Conservation (phyloP, 192 early-diverging fungal genomes). For the Allomyces macrogynus region DNA sequence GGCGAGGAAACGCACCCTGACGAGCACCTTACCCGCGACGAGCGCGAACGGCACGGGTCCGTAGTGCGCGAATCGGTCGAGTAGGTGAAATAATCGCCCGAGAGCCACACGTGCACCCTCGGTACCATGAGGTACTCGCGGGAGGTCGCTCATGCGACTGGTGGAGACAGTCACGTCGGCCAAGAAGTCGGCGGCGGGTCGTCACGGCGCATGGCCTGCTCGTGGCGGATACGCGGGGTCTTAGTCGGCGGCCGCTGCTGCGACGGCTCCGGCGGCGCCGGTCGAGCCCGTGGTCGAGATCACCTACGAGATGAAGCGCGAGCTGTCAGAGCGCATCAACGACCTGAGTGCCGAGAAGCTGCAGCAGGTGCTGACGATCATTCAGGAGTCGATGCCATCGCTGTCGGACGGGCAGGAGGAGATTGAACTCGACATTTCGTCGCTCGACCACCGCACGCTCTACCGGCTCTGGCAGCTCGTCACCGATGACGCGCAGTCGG, state of each 20-base stretch:
- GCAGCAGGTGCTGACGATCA: constrained; percentile 48
- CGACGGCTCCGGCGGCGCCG: background rate
- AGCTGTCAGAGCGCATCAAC: constrained; percentile 51
- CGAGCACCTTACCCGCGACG: constrained; percentile 51
- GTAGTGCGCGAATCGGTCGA: constrained; percentile 80
- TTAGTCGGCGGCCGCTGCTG: constrained; percentile 2
- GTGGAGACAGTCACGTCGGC: constrained; percentile 44
- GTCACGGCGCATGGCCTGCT: too few relatives aligned
- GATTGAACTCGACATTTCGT: constrained; percentile 90
- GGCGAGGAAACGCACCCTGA: constrained; percentile 16
- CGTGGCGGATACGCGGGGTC: background rate
- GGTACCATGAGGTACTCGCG: constrained; percentile 56
- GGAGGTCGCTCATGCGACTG: constrained; percentile 26
- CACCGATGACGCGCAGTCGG: too few relatives aligned
- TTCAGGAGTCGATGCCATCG: constrained; percentile 38
- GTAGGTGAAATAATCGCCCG: constrained; percentile 73
- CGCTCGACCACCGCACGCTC: constrained; percentile 59
- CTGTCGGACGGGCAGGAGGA: constrained; percentile 56
- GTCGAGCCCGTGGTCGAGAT: constrained; percentile 18
- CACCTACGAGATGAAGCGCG: constrained; percentile 72
- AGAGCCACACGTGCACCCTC: constrained; percentile 70
- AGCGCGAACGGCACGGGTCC: constrained; percentile 71
- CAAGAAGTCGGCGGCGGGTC: constrained; percentile 14
- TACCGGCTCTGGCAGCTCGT: constrained; percentile 35
- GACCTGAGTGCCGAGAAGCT: constrained; percentile 39